A percentile compares a stretch with the other conserved stretches of the same genome.
These are phyloP conservation scores for Geotrichum macrosporum DNA, from an alignment of 1,139 yeast species.

Conservation along the genomic window DNA sequence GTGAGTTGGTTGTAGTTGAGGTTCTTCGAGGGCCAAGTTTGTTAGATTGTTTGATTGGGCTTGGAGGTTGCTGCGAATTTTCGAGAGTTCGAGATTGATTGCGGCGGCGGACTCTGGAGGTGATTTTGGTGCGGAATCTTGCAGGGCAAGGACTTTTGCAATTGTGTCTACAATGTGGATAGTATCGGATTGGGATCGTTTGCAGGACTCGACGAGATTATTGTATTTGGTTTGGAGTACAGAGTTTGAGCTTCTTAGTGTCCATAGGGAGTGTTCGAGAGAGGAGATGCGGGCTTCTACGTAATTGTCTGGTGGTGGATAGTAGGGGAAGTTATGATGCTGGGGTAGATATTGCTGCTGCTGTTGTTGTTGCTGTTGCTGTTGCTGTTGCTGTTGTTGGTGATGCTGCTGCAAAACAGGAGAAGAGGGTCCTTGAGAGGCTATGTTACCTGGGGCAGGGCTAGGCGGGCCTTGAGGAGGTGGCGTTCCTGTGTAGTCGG, in stretches of 20 bases:
- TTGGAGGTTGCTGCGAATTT: constrained; percentile 22
- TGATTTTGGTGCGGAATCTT: background rate
- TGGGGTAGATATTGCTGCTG: constrained; percentile 19
- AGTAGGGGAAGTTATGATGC: constrained; percentile 17
- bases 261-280: constrained; percentile 26
- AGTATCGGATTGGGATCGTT: constrained; percentile 16
- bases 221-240: constrained; percentile 16
- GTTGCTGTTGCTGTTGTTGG: constrained; percentile 15
- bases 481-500: constrained; percentile 21
- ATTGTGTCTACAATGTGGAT: constrained; percentile 17
- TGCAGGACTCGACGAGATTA: constrained; percentile 17
- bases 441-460: constrained; percentile 4
- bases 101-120: constrained; percentile 1
- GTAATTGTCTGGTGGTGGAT: constrained; percentile 19
- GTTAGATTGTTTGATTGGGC: constrained; percentile 13
- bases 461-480: constrained; percentile 13
- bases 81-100: constrained; percentile 16
- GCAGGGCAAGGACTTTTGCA: constrained; percentile 8
- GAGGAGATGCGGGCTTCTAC: constrained; percentile 24
- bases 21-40: constrained; percentile 1
- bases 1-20: background rate
- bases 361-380: constrained; percentile 14
- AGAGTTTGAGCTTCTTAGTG: constrained; percentile 18
- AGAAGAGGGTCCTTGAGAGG: constrained; percentile 14
- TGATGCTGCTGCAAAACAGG: constrained; percentile 16